phyloP scores from a whole-genome alignment of 2,329 filamentous ascomycete species.

The Herpomyces periplanetae region DNA sequence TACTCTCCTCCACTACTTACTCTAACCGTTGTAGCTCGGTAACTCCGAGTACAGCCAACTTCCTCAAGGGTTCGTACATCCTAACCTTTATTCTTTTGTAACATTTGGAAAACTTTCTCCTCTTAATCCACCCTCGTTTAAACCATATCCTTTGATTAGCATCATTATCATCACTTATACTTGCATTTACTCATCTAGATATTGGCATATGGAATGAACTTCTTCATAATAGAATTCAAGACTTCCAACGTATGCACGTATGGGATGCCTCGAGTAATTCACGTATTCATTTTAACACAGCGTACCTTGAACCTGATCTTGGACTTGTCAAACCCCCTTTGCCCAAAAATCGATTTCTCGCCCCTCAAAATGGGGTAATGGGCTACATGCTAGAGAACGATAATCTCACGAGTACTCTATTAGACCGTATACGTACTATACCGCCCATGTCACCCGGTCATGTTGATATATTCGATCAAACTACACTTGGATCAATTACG shows the following conservation, averaged over 20 bases:
- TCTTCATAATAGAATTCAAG: constrained; percentile 29
- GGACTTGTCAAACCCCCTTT: no score
- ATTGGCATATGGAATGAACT: constrained; percentile 62
- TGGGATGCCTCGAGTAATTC: constrained; percentile 80
- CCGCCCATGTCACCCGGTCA: constrained; percentile 11
- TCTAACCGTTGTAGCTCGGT: constrained; percentile 88
- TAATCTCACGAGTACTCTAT: constrained; percentile 41
- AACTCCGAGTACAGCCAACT: constrained; percentile 50
- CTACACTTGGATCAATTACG: constrained; percentile 37
- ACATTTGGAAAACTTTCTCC: no score
- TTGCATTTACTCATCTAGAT: constrained; percentile 8
- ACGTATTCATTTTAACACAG: constrained; percentile 42
- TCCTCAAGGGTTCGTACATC: constrained; percentile 16
- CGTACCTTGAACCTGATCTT: no score
- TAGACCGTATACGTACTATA: constrained; percentile 26
- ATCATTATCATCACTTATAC: constrained; percentile 2
- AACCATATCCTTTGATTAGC: no score
- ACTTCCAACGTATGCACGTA: constrained; percentile 84
- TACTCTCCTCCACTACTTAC: constrained; percentile 18
- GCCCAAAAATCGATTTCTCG: constrained; percentile 3
- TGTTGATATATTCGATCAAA: constrained; percentile 30
- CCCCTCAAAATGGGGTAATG: constrained; percentile 17
- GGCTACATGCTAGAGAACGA: constrained; percentile 90
- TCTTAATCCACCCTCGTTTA: no score
- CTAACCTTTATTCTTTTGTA: no score